Base-by-base conservation (phyloP, 2,329 filamentous ascomycete genomes). In the Penicillium sp. region DNA sequence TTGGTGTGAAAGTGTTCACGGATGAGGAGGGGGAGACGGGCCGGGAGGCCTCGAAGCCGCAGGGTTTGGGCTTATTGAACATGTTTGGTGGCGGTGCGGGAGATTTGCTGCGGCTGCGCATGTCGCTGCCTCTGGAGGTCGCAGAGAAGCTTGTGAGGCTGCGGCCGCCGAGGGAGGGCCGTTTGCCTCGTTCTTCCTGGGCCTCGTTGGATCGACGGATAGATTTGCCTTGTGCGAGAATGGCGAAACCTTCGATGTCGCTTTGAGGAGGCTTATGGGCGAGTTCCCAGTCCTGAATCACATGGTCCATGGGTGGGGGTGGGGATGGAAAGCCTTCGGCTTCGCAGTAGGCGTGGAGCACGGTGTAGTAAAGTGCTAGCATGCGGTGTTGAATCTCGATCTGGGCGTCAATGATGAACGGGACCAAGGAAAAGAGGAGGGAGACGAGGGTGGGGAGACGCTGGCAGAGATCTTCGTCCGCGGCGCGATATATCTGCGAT, bases 321-420 rank as follows among this genome's bases (percentile, higher is more conserved):
- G 90, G 88, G 46, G 88, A 88, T 0, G 88, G 88, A 66, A 92
- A 88, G 5, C 83, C 80, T 64, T 87, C 81, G 29, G 88, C 83
- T 63, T 87, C 81, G 64, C 88, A 91, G 73, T 89, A 95, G 55
- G 84, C 85, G 70, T 92, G 87, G 7, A 93, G 77, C 4, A 86
- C 81, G 1, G 91, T 95, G 75, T 95, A 95, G 65, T 91, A 87
- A 60, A 92, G 82, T 0, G 87, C 91, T 5, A 95, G 84, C 51
- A 95, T 79, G 47, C 86, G 85, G 70, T 92, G 92, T 72, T 93
- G 91, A 27, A 92, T 86, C 69, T 89, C 81, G 45, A 93, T 85
- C 67, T 93, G 88, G 35, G 83, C 82, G 42, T 83, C 82, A 11
- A 93, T 81, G 21, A 96, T 79, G 52, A 86, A 85, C 27, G 90